Conservation (phyloP, 2,329 filamentous ascomycete species). For the Thelonectria rubi region DNA sequence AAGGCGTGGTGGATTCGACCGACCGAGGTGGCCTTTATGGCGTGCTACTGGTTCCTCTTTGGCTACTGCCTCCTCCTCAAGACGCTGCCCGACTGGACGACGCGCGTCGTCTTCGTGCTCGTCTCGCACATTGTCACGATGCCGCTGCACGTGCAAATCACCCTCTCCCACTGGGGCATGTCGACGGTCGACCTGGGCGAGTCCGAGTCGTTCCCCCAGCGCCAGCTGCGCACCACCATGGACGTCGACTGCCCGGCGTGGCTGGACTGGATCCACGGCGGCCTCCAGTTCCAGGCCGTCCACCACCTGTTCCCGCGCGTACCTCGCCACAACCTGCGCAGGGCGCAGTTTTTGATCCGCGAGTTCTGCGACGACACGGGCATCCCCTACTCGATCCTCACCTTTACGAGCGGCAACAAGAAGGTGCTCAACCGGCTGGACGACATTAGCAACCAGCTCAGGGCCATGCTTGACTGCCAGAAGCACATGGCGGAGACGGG, state of each 20-base stretch:
- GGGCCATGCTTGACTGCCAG: slow-evolving; percentile 66
- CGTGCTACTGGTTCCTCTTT: slow-evolving; percentile 73
- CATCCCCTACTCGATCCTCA: slow-evolving; percentile 69
- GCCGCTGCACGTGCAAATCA: slow-evolving; percentile 77
- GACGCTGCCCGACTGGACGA: slow-evolving; percentile 64
- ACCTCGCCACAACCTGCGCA: slow-evolving; percentile 73
- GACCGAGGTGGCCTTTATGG: slow-evolving; percentile 69
- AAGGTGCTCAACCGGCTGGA: slow-evolving; percentile 58
- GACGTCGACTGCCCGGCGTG: slow-evolving; percentile 77
- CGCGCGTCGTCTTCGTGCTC: slow-evolving; percentile 69
- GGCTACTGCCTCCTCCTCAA: slow-evolving; percentile 72
- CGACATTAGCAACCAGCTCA: slow-evolving; percentile 69
- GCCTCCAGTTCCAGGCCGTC: slow-evolving; percentile 76
- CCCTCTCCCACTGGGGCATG: slow-evolving; percentile 78
- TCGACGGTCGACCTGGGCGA: slow-evolving; percentile 71
- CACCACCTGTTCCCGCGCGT: slow-evolving; percentile 76
- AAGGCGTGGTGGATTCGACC: slow-evolving; percentile 74
- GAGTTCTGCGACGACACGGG: slow-evolving; percentile 72
- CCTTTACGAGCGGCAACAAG: slow-evolving; percentile 70
- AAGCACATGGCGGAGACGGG: slow-evolving; percentile 59
- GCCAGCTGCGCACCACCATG: slow-evolving; percentile 77
- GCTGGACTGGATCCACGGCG: slow-evolving; percentile 78
- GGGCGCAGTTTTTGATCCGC: slow-evolving; percentile 66
- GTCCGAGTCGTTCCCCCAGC: slow-evolving; percentile 73
- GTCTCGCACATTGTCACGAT: slow-evolving; percentile 72